Conservation (phyloP, 352 stramenopile species). For the Pythium plurisporium region DNA sequence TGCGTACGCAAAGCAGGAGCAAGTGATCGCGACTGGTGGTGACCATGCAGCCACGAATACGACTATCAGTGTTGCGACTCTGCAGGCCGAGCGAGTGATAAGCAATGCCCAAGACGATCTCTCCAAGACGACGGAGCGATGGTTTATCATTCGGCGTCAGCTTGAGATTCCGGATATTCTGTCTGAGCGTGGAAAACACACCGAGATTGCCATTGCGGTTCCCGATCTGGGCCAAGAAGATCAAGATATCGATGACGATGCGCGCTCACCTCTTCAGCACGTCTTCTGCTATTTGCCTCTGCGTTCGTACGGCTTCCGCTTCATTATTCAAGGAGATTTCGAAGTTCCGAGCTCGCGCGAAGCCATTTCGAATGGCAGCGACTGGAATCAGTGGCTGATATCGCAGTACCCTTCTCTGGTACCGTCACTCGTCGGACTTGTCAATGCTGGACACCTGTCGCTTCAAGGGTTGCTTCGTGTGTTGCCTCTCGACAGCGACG, state of each 20-base stretch:
- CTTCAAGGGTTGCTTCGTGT: conserved; percentile 24
- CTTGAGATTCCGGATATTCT: conserved; percentile 27
- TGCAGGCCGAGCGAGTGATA: conserved; percentile 2
- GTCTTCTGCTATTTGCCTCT: conserved; percentile 84
- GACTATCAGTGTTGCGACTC: conserved; percentile 12
- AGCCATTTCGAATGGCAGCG: conserved; percentile 72
- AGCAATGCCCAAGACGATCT: not conserved
- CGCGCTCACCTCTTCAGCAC: conserved; percentile 51
- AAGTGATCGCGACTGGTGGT: not conserved
- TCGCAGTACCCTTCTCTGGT: conserved; percentile 62
- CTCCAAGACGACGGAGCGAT: conserved; percentile 36
- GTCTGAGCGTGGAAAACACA: conserved; percentile 19
- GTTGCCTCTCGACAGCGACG: conserved; percentile 62
- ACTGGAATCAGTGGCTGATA: conserved; percentile 89
- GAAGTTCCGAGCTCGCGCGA: conserved; percentile 83
- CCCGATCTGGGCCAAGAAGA: conserved; percentile 24
- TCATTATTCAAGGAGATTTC: conserved; percentile 86
- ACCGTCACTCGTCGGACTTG: conserved; percentile 7
- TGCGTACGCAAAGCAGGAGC: conserved; percentile 42
- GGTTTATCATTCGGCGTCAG: conserved; percentile 53
- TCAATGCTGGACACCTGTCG: conserved; percentile 2
- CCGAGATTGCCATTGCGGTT: conserved; percentile 59
- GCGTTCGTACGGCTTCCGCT: conserved; percentile 76
- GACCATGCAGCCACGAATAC: not conserved
- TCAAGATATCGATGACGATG: conserved; percentile 11